Evolutionary conservation across 495 filamentous ascomycete species (phyloP), one percentile per base, ranked within the genome.

Genomic region (Aspergillus campestris): DNA sequence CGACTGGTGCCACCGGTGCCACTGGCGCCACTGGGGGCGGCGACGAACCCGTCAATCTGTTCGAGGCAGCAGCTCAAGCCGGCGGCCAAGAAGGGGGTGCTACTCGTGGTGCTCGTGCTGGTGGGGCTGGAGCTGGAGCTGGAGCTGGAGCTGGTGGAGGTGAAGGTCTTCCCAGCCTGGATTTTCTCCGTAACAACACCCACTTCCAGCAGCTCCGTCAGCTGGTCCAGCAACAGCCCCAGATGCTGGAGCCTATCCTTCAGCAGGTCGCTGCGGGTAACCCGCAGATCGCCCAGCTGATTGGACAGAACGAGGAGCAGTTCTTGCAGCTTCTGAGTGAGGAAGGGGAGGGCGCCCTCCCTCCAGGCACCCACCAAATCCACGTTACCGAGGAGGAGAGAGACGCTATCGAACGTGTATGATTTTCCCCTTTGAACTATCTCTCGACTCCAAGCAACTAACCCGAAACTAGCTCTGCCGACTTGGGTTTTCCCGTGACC

Each of bases 181-280:
- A 96, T 37, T 96, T 91, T 66, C 78, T 98, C n/a, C 85, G 92
- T 40, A 87, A 86, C 64, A 96, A 97, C 64, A 83, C 89, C 24
- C 89, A 95, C 65, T 98, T 98, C 69, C 92, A 97, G 64, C 92
- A 98, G 63, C 80, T 98, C 31, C 85, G 92, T 30, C 89, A 95
- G 66, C 83, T 98, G 8, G 92, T 98, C 12, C 92, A 98, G 60
- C 89, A 95, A 59, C 87, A 96, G 53, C 92, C 92, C 8, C 84
- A 88, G 56, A 98, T 98, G 92, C 82, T 98, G 6, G 92, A 97
- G 73, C 89, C 91, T 1, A 96, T 98, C 55, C 71, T 98, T 27
- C 90, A 95, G 60, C 89, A 95, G 65, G 88, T 98, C 33, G 88
- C 86, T n/a, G 84, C 86, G 7, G 89, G 92, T 15, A 98, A 97